Evolutionary conservation across 2,329 filamentous ascomycete genomes (phyloP).

Genomic region (Colletotrichum plurivorum): DNA sequence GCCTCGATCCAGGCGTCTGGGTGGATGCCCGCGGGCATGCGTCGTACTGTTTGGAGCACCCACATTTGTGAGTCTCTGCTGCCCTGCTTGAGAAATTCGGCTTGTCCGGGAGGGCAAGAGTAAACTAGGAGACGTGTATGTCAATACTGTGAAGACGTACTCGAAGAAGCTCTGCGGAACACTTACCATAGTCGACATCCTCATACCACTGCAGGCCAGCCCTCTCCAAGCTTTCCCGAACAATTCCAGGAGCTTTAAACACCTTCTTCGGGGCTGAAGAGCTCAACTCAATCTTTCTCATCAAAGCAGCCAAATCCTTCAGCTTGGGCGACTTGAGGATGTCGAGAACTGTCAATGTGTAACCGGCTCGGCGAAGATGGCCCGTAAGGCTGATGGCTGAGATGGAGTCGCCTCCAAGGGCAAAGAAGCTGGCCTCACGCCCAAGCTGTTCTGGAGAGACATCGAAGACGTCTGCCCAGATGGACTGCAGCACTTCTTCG

Average conservation of each 20-base stretch:
- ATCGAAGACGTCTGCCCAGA: neutral
- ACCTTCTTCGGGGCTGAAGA: neutral
- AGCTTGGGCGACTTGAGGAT: conserved; percentile 44
- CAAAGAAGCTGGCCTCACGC: conserved; percentile 51
- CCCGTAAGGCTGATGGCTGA: conserved; percentile 62
- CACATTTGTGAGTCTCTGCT: conserved; percentile 43
- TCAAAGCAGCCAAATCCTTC: conserved; percentile 29
- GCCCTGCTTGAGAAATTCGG: conserved; percentile 48
- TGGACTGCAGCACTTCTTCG: neutral
- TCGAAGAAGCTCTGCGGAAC: too few species aligned
- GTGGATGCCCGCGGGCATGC: conserved; percentile 41
- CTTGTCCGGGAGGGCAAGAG: conserved; percentile 48
- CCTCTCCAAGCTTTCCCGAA: neutral
- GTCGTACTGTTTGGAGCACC: conserved; percentile 44
- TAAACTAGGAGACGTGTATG: conserved; percentile 41
- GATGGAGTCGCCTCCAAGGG: conserved; percentile 55
- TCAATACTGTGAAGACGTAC: too few species aligned
- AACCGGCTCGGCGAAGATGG: conserved; percentile 43
- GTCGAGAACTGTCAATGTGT: conserved; percentile 43
- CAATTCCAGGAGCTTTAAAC: neutral
- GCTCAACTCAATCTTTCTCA: neutral
- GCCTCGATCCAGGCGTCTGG: conserved; percentile 42
- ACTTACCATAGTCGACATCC: conserved; percentile 40
- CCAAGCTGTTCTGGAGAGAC: conserved; percentile 22
- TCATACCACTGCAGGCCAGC: conserved; percentile 15